Evolutionary conservation across 306 rosid species (phyloP), one percentile per base, ranked within the genome.

Genomic region (Trifolium dubium): DNA sequence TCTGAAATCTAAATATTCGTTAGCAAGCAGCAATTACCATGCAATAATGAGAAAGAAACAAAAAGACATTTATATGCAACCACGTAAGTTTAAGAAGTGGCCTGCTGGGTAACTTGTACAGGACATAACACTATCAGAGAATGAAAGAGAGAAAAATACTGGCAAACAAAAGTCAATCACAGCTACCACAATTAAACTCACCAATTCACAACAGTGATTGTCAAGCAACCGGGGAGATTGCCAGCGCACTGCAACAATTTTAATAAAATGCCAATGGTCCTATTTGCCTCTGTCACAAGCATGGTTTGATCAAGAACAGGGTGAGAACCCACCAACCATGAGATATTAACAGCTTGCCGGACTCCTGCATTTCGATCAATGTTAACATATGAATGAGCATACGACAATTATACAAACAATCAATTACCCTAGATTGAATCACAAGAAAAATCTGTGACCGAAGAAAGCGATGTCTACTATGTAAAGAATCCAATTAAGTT

Each of bases 261-360:
- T 77, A 94, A 85, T 77, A 94, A 85, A 77, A 87, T 78, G 74
- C 83, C 89, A 79, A 94, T 79, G 67, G 88, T 86, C 83, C 86
- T 88, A 79, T 83, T 89, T 75, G 95, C 93, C 79, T 94, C 99
- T 47, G 96, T 88, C 93, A 74, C 82, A 32, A 94, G 92, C 82
- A 58, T 74, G 75, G 77, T 86, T 29, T 89, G 89, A 75, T 92
- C 96, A 72, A 94, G 89, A 78, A 89, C 71, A 77, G 98, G 93
- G 82, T 91, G 96, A 79, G 88, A 82, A 74, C 88, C 88, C 76
- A 76, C 89, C 84, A 94, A 85, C 93, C 89, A 87, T n/a, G 95
- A 89, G 71, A 94, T 79, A 74, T 94, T 92, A 81, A 90, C 88
- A 63, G 77, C 75, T 73, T 81, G 74, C 53, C 88, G 80, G 54